Conservation (phyloP, 768 basidiomycete species). For the Botryobasidium botryosum region DNA sequence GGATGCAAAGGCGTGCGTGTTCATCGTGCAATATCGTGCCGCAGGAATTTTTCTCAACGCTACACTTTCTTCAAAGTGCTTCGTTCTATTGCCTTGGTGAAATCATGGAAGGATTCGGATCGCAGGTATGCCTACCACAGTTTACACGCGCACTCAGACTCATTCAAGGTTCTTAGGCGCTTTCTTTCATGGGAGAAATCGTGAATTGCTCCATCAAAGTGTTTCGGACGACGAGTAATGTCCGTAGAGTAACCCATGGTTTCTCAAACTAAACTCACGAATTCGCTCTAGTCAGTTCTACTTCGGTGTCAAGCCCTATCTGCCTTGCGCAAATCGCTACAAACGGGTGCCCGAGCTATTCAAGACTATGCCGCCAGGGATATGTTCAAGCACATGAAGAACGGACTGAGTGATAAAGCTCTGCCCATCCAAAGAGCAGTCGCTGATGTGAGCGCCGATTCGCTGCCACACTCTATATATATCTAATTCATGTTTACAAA, state of each 20-base stretch:
- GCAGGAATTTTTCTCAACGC: background rate
- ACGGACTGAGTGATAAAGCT: constrained; percentile 62
- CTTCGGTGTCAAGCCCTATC: constrained; percentile 67
- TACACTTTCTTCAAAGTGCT: constrained; percentile 32
- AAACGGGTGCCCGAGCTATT: constrained; percentile 65
- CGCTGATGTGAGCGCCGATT: constrained; percentile 40
- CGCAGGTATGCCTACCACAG: constrained; percentile 41
- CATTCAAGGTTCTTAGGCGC: constrained; percentile 46
- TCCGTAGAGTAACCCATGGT: constrained; percentile 22
- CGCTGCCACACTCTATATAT: background rate
- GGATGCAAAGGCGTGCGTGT: constrained; percentile 50
- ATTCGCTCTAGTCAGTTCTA: constrained; percentile 42
- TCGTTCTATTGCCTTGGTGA: constrained; percentile 79
- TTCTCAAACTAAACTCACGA: constrained; percentile 1
- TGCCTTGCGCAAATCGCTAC: constrained; percentile 64
- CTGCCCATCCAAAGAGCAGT: constrained; percentile 73
- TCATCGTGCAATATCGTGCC: background rate
- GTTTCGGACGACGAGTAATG: constrained; percentile 47
- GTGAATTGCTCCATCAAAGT: constrained; percentile 46
- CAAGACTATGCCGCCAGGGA: constrained; percentile 67
- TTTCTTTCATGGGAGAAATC: constrained; percentile 91
- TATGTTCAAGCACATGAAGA: constrained; percentile 65
- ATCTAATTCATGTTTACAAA: constrained; percentile 12
- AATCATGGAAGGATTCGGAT: constrained; percentile 68
- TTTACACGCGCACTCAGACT: background rate